A percentile compares a stretch with the other conserved stretches of the same genome.
Evolutionary conservation across 768 basidiomycete genomes (phyloP).

Genomic region (Clavaria fumosa): DNA sequence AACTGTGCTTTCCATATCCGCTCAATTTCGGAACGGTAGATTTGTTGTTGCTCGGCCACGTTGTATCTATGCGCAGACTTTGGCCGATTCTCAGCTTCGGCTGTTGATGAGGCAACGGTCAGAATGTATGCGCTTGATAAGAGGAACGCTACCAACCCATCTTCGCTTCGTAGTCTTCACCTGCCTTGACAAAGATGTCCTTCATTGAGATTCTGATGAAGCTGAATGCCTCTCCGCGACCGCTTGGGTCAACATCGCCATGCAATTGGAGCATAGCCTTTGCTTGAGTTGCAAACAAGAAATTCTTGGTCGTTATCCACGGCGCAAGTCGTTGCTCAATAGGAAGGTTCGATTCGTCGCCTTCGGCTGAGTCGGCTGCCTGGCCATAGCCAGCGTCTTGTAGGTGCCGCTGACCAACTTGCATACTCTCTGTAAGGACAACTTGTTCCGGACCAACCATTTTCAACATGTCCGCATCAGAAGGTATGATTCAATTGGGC

Average conservation of each 20-base stretch:
- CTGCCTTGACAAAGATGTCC: conserved; percentile 92
- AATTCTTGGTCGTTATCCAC: conserved; percentile 98
- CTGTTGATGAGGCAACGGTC: conserved; percentile 22
- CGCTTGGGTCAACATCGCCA: conserved; percentile 91
- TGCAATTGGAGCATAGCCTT: conserved; percentile 95
- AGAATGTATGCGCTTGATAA: conserved; percentile 8
- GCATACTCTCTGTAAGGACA: conserved; percentile 92
- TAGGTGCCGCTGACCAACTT: conserved; percentile 88
- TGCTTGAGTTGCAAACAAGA: conserved; percentile 82
- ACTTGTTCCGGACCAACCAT: conserved; percentile 88
- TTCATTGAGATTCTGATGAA: conserved; percentile 98
- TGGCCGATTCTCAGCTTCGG: conserved; percentile 76
- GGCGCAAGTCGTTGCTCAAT: conserved; percentile 94
- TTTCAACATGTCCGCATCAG: conserved; percentile 78
- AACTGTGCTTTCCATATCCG: conserved; percentile 96
- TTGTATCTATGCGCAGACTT: conserved; percentile 87
- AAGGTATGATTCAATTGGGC: conserved; percentile 50
- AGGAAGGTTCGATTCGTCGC: conserved; percentile 79
- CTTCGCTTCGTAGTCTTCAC: conserved; percentile 86
- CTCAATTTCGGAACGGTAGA: conserved; percentile 95
- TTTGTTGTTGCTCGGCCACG: conserved; percentile 88
- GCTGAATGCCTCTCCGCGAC: conserved; percentile 92
- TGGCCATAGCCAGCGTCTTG: conserved; percentile 88
- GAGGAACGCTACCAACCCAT: conserved; percentile 32
- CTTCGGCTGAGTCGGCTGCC: conserved; percentile 65